Evolutionary conservation across 306 rosid genomes (phyloP).

Genomic region (Dalbergia oliveri): DNA sequence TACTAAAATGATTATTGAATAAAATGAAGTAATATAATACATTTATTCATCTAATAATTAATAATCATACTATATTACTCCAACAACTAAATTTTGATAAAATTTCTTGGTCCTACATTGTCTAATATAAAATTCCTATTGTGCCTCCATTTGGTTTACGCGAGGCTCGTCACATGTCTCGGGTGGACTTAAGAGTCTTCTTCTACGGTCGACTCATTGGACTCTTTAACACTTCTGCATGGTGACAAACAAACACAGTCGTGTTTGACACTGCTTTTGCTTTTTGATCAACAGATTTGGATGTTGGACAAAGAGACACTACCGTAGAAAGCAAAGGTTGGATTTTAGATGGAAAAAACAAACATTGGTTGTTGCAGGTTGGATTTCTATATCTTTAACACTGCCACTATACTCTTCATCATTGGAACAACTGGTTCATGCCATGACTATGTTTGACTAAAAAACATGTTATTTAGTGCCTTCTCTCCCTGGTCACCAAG

Average conservation of each 20-base stretch:
- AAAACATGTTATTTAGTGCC: constrained; percentile 35
- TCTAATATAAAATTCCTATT: too few species aligned
- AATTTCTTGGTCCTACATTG: too few species aligned
- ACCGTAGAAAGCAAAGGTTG: neutral
- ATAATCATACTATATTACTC: neutral
- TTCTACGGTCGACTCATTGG: neutral
- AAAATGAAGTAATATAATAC: too few species aligned
- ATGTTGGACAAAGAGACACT: constrained; percentile 4
- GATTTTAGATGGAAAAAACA: neutral
- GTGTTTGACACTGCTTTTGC: constrained; percentile 51
- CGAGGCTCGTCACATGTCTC: neutral
- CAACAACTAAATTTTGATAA: too few species aligned
- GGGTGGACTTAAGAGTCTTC: constrained; percentile 4
- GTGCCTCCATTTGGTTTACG: neutral
- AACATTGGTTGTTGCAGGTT: constrained; percentile 3
- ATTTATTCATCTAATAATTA: too few species aligned
- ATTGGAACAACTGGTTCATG: constrained; percentile 24
- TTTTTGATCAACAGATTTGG: neutral
- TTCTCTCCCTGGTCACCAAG: constrained; percentile 1
- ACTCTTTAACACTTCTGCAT: neutral
- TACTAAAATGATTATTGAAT: too few species aligned
- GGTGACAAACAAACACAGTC: constrained; percentile 37
- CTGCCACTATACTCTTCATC: constrained; percentile 16
- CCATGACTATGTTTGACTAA: constrained; percentile 36
- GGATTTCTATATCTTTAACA: constrained; percentile 10